Evolutionary conservation across 1,139 yeast genomes (phyloP).

Genomic region (Taiozyma onychis): DNA sequence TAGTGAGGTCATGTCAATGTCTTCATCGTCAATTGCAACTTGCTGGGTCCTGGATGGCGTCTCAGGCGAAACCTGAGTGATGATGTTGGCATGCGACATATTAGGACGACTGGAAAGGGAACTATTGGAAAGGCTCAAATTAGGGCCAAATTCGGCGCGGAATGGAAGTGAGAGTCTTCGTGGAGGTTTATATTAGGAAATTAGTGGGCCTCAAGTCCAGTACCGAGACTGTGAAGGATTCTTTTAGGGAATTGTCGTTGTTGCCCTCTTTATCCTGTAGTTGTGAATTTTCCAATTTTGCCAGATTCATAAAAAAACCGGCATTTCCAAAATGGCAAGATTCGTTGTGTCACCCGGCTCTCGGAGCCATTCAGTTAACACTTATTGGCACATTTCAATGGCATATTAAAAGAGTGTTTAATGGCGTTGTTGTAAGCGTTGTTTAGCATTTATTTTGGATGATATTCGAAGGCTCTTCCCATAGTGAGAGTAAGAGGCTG

Average conservation of each 20-base stretch:
- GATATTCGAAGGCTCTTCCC: not conserved
- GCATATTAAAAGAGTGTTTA: not conserved
- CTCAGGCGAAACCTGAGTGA: constrained; percentile 61
- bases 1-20: constrained; percentile 49
- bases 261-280: not conserved
- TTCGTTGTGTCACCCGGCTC: not conserved
- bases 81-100: constrained; percentile 31
- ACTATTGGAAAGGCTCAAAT: not conserved
- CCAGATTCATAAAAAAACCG: not conserved
- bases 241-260: not conserved
- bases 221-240: not conserved
- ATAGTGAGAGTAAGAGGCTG: not conserved
- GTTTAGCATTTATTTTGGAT: not conserved
- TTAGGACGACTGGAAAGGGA: not conserved
- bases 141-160: not conserved
- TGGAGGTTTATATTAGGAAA: not conserved
- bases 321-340: not conserved
- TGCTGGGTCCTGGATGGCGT: constrained; percentile 23
- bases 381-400: not conserved
- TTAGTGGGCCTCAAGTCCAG: not conserved
- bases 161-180: not conserved
- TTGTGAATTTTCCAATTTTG: not conserved
- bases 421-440: not conserved
- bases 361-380: not conserved
- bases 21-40: constrained; percentile 23